Base-by-base conservation (phyloP, 805 yeast genomes). In the Kluyveromyces nonfermentans region DNA sequence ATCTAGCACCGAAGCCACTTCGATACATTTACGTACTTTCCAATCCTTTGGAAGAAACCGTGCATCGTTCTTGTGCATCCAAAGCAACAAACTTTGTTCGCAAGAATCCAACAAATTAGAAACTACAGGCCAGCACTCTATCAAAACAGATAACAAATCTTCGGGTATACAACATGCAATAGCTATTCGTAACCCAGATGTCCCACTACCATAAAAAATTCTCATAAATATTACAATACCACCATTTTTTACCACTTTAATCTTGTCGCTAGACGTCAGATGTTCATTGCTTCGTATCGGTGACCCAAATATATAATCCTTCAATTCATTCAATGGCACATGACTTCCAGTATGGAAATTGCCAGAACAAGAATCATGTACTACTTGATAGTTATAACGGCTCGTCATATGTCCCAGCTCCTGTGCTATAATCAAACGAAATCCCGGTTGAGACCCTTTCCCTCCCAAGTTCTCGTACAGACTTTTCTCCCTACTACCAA, bases 221-320 rank as follows among this genome's bases (percentile, higher is more conserved):
- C 64, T 56, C 2, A 69, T 61, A 4, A 67, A 50, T 41, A 68
- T 43, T 16, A 65, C 53, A 7, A 66, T 54, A 14, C 56, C 50
- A 39, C 62, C 55, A 46, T 60, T 49, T 21, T 62, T 54, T 42
- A 55, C 49, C 22, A 50, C 39, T 48, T 61, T 49, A 48, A 56
- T 50, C 44, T 56, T 68, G 57, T 40, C 67, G 21, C 51, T 55
- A 45, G 48, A 53, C 41, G 15, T 48, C 28, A 18, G 51, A 51
- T 20, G 42, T 35, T 50, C 60, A 38, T 46, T 60, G 45, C 51
- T 57, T 48, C 62, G 57, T 46, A 69, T 53, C 3, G 66, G 63
- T 14, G 70, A 68, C 1, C 73, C 71, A 51, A 69, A 68, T 45
- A 65, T 63, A 41, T 64, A 60, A 21, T 68, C 70, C 42, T 62